phyloP scores from a whole-genome alignment of 305 asterid species.

The Ruellia speciosa region DNA sequence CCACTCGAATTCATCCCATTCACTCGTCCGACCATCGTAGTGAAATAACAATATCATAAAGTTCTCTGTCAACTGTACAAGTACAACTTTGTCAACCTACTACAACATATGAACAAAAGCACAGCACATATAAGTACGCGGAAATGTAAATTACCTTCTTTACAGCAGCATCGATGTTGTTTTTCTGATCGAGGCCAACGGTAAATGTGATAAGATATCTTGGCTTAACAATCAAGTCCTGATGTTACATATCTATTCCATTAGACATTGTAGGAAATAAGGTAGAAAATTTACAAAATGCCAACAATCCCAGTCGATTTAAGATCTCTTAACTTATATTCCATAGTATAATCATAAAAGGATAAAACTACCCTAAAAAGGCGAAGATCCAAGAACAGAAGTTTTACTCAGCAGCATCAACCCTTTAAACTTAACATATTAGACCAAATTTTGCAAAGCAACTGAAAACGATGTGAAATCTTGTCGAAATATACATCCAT shows the following conservation, averaged over 20 bases:
- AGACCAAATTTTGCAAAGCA: not conserved
- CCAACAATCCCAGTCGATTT: too few species aligned
- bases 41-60: constrained; percentile 52
- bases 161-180: constrained; percentile 56
- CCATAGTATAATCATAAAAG: too few species aligned
- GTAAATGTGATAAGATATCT: constrained; percentile 62
- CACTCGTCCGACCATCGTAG: constrained; percentile 59
- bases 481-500: constrained; percentile 15
- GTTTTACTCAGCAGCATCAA: not conserved
- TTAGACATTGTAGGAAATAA: not conserved
- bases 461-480: constrained; percentile 1
- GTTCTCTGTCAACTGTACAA: constrained; percentile 54
- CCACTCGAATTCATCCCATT: constrained; percentile 27
- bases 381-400: too few species aligned
- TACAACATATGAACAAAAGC: not conserved
- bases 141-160: constrained; percentile 33
- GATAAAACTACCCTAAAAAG: too few species aligned
- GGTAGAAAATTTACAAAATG: not conserved
- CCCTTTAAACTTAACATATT: too few species aligned
- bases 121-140: not conserved
- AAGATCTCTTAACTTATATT: too few species aligned
- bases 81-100: constrained; percentile 11
- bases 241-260: constrained; percentile 6
- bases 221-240: constrained; percentile 51
- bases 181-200: constrained; percentile 51